Evolutionary conservation across 2,329 filamentous ascomycete genomes (phyloP).

Genomic region (Neonectria faginata): DNA sequence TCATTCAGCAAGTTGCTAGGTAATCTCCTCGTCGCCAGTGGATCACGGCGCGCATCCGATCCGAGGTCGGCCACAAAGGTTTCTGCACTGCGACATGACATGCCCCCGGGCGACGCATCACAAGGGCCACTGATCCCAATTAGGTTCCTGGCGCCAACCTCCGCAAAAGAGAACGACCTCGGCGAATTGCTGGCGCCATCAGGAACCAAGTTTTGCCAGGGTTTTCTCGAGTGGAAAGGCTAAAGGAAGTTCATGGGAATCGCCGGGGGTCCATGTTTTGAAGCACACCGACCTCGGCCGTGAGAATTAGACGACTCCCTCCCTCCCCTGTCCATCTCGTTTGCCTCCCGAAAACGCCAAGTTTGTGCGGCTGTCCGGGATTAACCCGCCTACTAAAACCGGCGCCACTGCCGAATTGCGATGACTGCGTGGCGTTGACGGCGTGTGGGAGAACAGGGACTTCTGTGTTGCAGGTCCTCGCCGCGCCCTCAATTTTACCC

Average conservation of each 20-base stretch:
- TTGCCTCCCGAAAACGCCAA: slow-evolving; percentile 4
- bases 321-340: neutral
- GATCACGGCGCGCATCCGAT: slow-evolving; percentile 25
- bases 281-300: slow-evolving; percentile 12
- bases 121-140: slow-evolving; percentile 21
- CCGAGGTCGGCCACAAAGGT: slow-evolving; percentile 24
- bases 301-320: neutral
- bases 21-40: slow-evolving; percentile 24
- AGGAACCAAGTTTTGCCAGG: slow-evolving; percentile 1
- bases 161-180: slow-evolving; percentile 18
- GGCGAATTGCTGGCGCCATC: slow-evolving; percentile 12
- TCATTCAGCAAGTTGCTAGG: slow-evolving; percentile 8
- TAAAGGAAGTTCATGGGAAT: slow-evolving; percentile 4
- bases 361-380: slow-evolving; percentile 12
- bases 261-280: neutral
- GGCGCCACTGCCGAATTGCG: slow-evolving; percentile 9
- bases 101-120: slow-evolving; percentile 4
- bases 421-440: slow-evolving; percentile 21
- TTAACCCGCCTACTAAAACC: slow-evolving; percentile 12
- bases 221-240: slow-evolving; percentile 11
- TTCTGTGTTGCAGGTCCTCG: neutral
- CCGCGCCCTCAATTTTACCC: neutral
- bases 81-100: slow-evolving; percentile 12
- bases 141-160: slow-evolving; percentile 21
- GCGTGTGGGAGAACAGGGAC: neutral